phyloP scores from a whole-genome alignment of 257 asterid genomes.

The Leptodermis oblonga region DNA sequence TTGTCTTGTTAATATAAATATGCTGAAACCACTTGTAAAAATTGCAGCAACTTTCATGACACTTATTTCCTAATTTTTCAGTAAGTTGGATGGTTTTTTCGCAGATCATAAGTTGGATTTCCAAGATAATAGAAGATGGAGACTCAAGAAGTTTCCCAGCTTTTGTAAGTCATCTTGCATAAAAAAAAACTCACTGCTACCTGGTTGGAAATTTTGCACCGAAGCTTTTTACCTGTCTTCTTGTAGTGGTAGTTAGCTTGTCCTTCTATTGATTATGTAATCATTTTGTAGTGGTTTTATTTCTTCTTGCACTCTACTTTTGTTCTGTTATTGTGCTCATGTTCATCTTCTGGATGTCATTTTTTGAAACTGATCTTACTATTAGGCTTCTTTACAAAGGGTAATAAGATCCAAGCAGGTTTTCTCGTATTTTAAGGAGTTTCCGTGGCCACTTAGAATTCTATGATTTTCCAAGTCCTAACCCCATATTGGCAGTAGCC shows the following conservation, averaged over 20 bases:
- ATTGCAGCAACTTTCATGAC: slow-evolving; percentile 6
- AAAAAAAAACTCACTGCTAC: slow-evolving; percentile 1
- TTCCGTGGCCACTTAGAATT: not conserved
- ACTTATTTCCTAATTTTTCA: slow-evolving; percentile 5
- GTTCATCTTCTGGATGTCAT: not conserved
- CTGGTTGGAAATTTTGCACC: not conserved
- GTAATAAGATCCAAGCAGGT: not conserved
- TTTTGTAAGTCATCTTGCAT: slow-evolving; percentile 57
- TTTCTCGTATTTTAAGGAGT: not conserved
- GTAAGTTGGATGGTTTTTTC: slow-evolving; percentile 15
- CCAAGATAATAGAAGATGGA: slow-evolving; percentile 76
- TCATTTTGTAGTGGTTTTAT: not conserved
- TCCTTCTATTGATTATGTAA: not conserved
- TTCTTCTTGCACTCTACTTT: not conserved
- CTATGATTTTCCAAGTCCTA: not conserved
- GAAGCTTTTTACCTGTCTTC: not conserved
- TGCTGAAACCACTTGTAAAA: not conserved
- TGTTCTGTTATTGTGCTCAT: not conserved
- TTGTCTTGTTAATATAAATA: not conserved
- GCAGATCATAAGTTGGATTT: slow-evolving; percentile 84
- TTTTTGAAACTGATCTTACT: not conserved
- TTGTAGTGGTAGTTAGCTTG: not conserved
- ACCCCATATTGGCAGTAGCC: not conserved
- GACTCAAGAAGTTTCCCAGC: slow-evolving; percentile 84
- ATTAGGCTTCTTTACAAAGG: not conserved